Evolutionary conservation across 352 stramenopile genomes (phyloP).

Genomic region (Pythium oligandrum): DNA sequence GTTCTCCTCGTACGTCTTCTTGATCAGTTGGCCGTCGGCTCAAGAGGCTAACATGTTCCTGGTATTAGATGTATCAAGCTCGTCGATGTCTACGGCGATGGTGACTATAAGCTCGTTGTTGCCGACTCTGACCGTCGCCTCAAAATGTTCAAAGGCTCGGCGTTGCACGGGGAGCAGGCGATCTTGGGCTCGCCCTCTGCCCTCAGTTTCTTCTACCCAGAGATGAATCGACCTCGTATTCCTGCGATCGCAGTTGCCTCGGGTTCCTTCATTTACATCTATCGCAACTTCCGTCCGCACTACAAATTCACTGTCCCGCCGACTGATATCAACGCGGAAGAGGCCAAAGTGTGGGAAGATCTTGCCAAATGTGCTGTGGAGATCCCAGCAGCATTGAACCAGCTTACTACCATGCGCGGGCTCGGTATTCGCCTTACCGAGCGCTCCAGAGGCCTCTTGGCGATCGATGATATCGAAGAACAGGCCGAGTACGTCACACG

Average conservation of each 20-base stretch:
- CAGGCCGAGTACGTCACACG: conserved; percentile 77
- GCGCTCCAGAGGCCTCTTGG: conserved; percentile 60
- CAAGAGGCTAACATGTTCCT: too few relatives aligned
- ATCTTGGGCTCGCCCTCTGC: conserved; percentile 72
- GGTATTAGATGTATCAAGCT: conserved; percentile 54
- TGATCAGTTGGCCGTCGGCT: background rate
- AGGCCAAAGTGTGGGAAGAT: conserved; percentile 66
- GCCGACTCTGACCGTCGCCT: conserved; percentile 75
- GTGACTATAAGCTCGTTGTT: conserved; percentile 76
- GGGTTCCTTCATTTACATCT: conserved; percentile 88
- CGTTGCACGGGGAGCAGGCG: conserved; percentile 71
- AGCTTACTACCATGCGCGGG: conserved; percentile 63
- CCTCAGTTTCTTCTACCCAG: conserved; percentile 80
- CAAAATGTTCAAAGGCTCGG: conserved; percentile 89
- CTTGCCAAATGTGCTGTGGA: conserved; percentile 69
- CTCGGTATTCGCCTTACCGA: conserved; percentile 65
- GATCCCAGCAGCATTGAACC: conserved; percentile 53
- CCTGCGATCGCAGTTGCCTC: conserved; percentile 84
- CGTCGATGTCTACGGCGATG: conserved; percentile 81
- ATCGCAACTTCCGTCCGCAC: conserved; percentile 87
- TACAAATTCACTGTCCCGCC: conserved; percentile 88
- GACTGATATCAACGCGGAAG: conserved; percentile 66
- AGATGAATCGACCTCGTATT: conserved; percentile 62
- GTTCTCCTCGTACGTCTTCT: conserved; percentile 34
- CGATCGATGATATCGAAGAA: conserved; percentile 80